phyloP scores from a whole-genome alignment of 257 asterid genomes.

The Coffea eugenioides region DNA sequence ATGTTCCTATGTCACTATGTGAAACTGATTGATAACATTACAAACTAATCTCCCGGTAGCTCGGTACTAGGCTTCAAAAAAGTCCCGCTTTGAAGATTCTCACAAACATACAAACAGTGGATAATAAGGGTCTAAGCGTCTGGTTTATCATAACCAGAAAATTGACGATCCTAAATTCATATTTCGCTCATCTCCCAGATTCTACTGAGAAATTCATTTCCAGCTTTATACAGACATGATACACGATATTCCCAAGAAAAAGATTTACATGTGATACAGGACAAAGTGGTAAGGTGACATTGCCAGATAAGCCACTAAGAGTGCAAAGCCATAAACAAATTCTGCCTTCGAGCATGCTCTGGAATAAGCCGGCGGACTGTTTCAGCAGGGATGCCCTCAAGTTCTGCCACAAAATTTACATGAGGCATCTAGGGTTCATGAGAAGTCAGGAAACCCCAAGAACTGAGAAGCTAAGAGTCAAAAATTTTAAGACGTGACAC shows the following conservation, averaged over 20 bases:
- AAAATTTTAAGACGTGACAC: not conserved
- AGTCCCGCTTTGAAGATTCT: not conserved
- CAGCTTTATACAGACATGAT: conserved; percentile 18
- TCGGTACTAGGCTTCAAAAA: conserved; percentile 5
- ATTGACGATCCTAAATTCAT: conserved; percentile 9
- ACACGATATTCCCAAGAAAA: not conserved
- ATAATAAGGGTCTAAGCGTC: not conserved
- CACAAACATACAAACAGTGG: not conserved
- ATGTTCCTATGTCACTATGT: not conserved
- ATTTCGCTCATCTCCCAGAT: conserved; percentile 23
- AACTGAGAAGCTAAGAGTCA: not conserved
- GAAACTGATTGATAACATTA: not conserved
- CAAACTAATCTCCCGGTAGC: not conserved
- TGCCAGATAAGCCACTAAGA: conserved; percentile 33
- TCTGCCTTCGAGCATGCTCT: conserved; percentile 95
- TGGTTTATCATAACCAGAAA: not conserved
- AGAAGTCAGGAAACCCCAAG: not conserved
- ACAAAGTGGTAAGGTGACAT: conserved; percentile 13
- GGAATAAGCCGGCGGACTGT: conserved; percentile 84
- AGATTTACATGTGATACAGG: conserved; percentile 18
- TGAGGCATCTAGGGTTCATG: not conserved
- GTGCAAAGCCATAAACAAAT: conserved; percentile 93
- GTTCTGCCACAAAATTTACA: conserved; percentile 50
- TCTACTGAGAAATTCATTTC: conserved; percentile 22
- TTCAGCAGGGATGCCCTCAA: conserved; percentile 75